Evolutionary conservation across 176 grass and related monocot species (phyloP), one percentile per base, ranked within the genome.

Genomic region (Phoenix dactylifera): DNA sequence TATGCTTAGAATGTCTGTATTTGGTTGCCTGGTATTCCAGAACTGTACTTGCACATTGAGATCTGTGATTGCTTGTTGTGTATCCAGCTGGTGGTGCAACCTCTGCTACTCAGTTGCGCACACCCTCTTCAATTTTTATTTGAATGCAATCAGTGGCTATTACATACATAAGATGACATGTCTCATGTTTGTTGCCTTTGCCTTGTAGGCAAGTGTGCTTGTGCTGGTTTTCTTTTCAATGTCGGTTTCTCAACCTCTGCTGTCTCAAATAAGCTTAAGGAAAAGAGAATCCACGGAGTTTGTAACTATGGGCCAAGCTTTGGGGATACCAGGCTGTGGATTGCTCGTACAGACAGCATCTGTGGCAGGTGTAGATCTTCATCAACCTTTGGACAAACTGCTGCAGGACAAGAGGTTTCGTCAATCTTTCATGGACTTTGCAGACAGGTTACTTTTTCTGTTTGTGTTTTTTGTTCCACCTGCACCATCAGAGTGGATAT

Each of bases 201-300:
- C 29, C 26, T 29, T 6, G 3, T 23, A 60, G 58, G 58, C 58
- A 60, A 60, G 58, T 35, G 24, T 60, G 26, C 26, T 60, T 29
- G 58, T 60, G 58, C 58, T 60, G n/a, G 58, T 60, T 29, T 60
- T 60, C 25, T 60, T 60, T 35, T 60, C 58, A 60, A 60, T 28
- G 58, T 35, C 26, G 12, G 26, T 60, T 60, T 60, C 58, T 18
- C 58, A 60, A 18, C 58, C 58, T 7, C 18, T 60, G 15, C 24
- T 17, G 3, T 60, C 24, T 29, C 58, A 60, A 60, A 60, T 60
- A 60, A 60, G 58, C 26, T 60, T 35, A 17, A 60, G 26, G 16
- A 35, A 60, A 60, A 32, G 58, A 28, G 58, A 60, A 60, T 30
- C 58, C 26, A 16, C 9, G 26, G 26, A 60, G 29, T 16, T 60